Evolutionary conservation across 768 basidiomycete species (phyloP).

Genomic region (Boletus rex-veris): DNA sequence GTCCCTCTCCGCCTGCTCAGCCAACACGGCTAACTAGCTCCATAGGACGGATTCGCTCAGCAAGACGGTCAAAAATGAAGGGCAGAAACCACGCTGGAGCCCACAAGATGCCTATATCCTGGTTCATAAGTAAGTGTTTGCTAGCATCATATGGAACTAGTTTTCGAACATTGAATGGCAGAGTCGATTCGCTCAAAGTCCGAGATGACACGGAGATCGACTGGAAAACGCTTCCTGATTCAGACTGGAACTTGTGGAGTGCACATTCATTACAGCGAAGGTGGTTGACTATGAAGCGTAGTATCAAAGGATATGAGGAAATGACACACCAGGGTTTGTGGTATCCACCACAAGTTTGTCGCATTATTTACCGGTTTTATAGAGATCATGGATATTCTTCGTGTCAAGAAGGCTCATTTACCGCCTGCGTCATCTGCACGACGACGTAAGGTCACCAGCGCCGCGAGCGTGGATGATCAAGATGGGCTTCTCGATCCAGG

Average conservation of each 20-base stretch:
- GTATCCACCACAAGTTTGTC: background rate
- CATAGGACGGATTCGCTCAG: constrained; percentile 73
- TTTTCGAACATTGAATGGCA: constrained; percentile 26
- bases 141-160: background rate
- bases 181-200: constrained; percentile 71
- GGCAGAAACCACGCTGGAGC: constrained; percentile 69
- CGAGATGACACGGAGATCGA: constrained; percentile 81
- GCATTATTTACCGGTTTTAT: constrained; percentile 8
- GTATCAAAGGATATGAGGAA: constrained; percentile 72
- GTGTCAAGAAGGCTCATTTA: constrained; percentile 66
- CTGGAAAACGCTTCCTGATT: constrained; percentile 74
- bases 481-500: constrained; percentile 28
- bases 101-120: constrained; percentile 75
- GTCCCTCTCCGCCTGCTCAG: constrained; percentile 6
- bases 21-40: background rate
- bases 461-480: constrained; percentile 45
- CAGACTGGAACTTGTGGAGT: constrained; percentile 83
- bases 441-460: constrained; percentile 52
- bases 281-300: constrained; percentile 76
- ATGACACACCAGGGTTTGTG: constrained; percentile 73
- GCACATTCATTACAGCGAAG: constrained; percentile 74
- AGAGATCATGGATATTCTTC: constrained; percentile 83
- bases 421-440: constrained; percentile 38
- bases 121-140: constrained; percentile 61
- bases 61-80: constrained; percentile 69